Evolutionary conservation across 1,284 basidiomycete genomes (phyloP), one percentile per base, ranked within the genome.

Genomic region (Melampsora abietis-canadensis): DNA sequence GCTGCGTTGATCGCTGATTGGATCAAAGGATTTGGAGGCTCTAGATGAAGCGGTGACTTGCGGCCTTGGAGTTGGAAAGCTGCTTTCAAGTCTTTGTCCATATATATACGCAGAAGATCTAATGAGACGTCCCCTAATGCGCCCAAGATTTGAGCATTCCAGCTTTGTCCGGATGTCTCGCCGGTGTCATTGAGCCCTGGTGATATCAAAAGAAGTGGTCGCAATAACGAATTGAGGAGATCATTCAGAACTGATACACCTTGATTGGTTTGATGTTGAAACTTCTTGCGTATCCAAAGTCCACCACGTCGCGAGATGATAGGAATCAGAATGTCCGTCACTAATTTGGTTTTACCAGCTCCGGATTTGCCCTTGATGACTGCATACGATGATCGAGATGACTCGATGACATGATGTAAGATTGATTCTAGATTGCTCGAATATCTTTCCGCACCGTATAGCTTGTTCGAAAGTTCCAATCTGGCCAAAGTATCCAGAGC

Each of bases 261-360:
- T n/a, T 54, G 51, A 54, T 27, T 54, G 12, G 51, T 21, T 27
- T 54, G 51, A 54, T 7, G 6, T 3, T 54, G n/a, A 24, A 51
- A 19, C 27, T 54, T 54, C n/a, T n/a, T 27, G 14, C 27, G 27
- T 5, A 54, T 27, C 51, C 51, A 54, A 2, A 54, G 27, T 5
- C 51, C 51, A 8, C 27, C 51, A 5, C 27, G 17, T 21, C 27
- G n/a, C 27, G n/a, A 21, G 27, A 54, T 15, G 4, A n/a, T 7
- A n/a, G 51, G 27, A 21, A 54, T 54, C 27, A 54, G 17, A 7
- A 27, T 7, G 1, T 54, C 51, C 7, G 51, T 27, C 37, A 40
- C 37, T 21, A n/a, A 14, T 54, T 54, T 54, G 51, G 51, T 54
- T 54, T 54, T 54, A 5, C 51, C 51, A 54, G n/a, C 27, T 54